Conservation (phyloP, 768 basidiomycete species). For the Hypholoma sublateritium region DNA sequence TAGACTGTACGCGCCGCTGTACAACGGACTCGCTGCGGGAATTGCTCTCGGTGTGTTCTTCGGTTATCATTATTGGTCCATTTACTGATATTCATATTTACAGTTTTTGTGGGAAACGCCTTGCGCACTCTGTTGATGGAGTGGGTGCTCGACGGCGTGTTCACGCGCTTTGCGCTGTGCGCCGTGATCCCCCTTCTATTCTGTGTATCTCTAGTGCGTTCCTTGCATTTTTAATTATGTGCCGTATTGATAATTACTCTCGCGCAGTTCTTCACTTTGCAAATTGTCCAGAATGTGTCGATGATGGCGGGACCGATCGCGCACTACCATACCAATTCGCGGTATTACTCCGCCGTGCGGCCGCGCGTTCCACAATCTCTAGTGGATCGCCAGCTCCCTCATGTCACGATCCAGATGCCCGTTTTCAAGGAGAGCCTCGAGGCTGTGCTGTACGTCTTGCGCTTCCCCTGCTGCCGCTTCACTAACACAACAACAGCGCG, state of each 20-base stretch:
- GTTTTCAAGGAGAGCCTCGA: constrained; percentile 83
- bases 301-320: constrained; percentile 83
- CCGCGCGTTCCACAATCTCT: constrained; percentile 44
- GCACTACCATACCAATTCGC: constrained; percentile 75
- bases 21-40: constrained; percentile 62
- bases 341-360: constrained; percentile 72
- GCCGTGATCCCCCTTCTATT: constrained; percentile 65
- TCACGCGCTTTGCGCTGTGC: constrained; percentile 62
- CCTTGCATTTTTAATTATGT: constrained; percentile 18
- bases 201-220: constrained; percentile 64
- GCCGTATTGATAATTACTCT: constrained; percentile 17
- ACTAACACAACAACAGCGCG: constrained; percentile 34
- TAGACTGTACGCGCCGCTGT: constrained; percentile 62
- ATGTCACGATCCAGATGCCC: constrained; percentile 80
- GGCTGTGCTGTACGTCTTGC: constrained; percentile 55
- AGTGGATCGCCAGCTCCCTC: constrained; percentile 61
- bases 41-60: constrained; percentile 49
- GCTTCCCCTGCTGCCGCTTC: not conserved
- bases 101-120: constrained; percentile 67
- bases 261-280: constrained; percentile 70
- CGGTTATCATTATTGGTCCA: constrained; percentile 22
- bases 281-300: constrained; percentile 65
- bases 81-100: constrained; percentile 33
- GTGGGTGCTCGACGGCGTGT: constrained; percentile 59
- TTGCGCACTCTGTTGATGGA: constrained; percentile 66